These are phyloP conservation scores for Penicillium malachiteum DNA, from an alignment of 495 filamentous ascomycete genomes.

Conservation along the genomic window DNA sequence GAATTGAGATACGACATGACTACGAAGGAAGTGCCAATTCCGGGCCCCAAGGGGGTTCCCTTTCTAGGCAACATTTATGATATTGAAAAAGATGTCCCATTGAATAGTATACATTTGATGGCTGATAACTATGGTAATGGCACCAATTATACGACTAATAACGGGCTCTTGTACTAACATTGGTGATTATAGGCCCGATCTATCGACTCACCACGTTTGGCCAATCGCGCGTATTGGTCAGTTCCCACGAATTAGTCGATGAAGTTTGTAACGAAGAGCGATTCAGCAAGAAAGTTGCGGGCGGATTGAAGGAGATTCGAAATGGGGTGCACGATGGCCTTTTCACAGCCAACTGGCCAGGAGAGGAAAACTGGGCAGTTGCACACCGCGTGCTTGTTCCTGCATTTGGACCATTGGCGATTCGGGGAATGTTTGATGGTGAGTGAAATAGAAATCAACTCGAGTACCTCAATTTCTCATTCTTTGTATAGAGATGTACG, in stretches of 20 bases:
- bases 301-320: conserved; percentile 52
- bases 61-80: conserved; percentile 66
- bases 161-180: no score
- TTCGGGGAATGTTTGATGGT: conserved; percentile 65
- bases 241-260: conserved; percentile 55
- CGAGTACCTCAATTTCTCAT: not conserved
- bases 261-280: conserved; percentile 68
- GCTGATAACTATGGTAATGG: conserved; percentile 60
- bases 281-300: conserved; percentile 57
- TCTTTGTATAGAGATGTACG: conserved; percentile 61
- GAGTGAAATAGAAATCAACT: not conserved
- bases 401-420: conserved; percentile 69
- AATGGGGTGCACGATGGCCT: conserved; percentile 64
- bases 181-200: conserved; percentile 51
- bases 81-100: conserved; percentile 52
- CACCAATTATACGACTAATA: no score
- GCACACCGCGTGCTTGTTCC: conserved; percentile 68
- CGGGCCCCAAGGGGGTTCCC: conserved; percentile 61
- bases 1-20: conserved; percentile 13
- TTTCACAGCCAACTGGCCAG: conserved; percentile 60
- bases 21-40: conserved; percentile 43
- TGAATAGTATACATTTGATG: conserved; percentile 52
- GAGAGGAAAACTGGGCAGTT: conserved; percentile 66
- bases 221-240: conserved; percentile 34
- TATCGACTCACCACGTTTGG: conserved; percentile 42